These are phyloP conservation scores for Bipolaris cookei DNA, from an alignment of 2,329 filamentous ascomycete species.

Conservation along the genomic window DNA sequence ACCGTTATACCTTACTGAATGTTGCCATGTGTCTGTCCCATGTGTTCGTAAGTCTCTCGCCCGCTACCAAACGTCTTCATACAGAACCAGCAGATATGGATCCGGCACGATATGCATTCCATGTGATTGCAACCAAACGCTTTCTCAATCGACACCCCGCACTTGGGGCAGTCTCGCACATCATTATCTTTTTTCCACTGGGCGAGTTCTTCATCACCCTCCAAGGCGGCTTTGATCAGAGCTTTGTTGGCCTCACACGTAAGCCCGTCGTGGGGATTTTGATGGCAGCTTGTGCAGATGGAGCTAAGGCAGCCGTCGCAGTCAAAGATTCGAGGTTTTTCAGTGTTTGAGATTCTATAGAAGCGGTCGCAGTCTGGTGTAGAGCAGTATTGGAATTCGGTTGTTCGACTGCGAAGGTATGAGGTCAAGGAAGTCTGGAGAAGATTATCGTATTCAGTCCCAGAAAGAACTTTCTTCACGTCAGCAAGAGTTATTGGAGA, in stretches of 20 bases:
- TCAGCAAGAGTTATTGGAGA: not conserved
- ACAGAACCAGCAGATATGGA: slow-evolving; percentile 1
- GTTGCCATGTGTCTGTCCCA: not conserved
- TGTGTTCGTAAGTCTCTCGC: not conserved
- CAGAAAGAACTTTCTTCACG: slow-evolving; percentile 1
- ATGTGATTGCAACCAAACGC: slow-evolving; percentile 2
- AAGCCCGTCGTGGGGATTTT: not conserved
- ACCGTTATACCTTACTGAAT: not conserved
- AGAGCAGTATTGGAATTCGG: slow-evolving; percentile 6
- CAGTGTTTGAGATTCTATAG: not conserved
- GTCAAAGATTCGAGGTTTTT: not conserved
- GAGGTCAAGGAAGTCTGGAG: not conserved
- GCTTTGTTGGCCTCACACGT: not conserved
- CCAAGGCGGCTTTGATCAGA: not conserved
- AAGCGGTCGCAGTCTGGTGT: slow-evolving; percentile 2
- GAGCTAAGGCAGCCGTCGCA: slow-evolving; percentile 3
- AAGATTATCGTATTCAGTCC: slow-evolving; percentile 1
- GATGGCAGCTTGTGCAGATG: not conserved
- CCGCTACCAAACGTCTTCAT: slow-evolving; percentile 1
- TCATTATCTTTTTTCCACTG: slow-evolving; percentile 1
- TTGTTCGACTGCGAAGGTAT: not conserved
- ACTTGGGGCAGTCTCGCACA: slow-evolving; percentile 5
- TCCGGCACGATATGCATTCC: not conserved
- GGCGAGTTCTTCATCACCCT: not conserved
- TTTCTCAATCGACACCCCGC: slow-evolving; percentile 4